Conservation (phyloP, 2,329 filamentous ascomycete species). For the Elsinoe fawcettii region DNA sequence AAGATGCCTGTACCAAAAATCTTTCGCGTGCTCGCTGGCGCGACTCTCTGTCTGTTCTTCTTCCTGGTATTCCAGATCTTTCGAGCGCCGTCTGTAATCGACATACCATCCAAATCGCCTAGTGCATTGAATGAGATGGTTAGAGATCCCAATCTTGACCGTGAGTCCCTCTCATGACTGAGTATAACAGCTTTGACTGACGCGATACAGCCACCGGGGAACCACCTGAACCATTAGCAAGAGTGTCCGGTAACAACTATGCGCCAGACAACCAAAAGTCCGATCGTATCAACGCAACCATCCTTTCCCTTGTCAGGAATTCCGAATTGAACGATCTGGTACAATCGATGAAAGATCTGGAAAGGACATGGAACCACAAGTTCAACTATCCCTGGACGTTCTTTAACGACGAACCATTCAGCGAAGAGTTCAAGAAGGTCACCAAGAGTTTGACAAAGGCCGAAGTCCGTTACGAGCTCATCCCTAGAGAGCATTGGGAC, state of each 20-base stretch:
- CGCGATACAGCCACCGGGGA: slow-evolving; percentile 63
- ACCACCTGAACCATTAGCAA: slow-evolving; percentile 66
- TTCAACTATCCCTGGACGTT: slow-evolving; percentile 99
- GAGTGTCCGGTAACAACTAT: slow-evolving; percentile 65
- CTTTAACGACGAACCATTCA: slow-evolving; percentile 93
- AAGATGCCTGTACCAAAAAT: slow-evolving; percentile 80
- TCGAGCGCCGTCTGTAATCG: slow-evolving; percentile 44
- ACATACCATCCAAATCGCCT: slow-evolving; percentile 25
- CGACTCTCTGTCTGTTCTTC: slow-evolving; percentile 64
- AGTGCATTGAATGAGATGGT: slow-evolving; percentile 53
- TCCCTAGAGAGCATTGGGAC: slow-evolving; percentile 93
- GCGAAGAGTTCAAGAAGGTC: slow-evolving; percentile 80
- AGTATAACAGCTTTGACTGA: neutral
- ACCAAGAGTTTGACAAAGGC: slow-evolving; percentile 81
- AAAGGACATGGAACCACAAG: slow-evolving; percentile 93
- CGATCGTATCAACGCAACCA: slow-evolving; percentile 83
- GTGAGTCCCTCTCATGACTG: slow-evolving; percentile 47
- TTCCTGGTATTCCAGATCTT: slow-evolving; percentile 74
- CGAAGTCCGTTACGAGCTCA: slow-evolving; percentile 75
- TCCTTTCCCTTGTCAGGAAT: slow-evolving; percentile 87
- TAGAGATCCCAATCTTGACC: slow-evolving; percentile 77
- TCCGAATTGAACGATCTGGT: slow-evolving; percentile 79
- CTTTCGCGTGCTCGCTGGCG: slow-evolving; percentile 67
- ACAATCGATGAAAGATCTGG: slow-evolving; percentile 81
- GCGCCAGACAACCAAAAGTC: slow-evolving; percentile 65